phyloP scores from a whole-genome alignment of 2,329 filamentous ascomycete species.

The Venturia effusa region DNA sequence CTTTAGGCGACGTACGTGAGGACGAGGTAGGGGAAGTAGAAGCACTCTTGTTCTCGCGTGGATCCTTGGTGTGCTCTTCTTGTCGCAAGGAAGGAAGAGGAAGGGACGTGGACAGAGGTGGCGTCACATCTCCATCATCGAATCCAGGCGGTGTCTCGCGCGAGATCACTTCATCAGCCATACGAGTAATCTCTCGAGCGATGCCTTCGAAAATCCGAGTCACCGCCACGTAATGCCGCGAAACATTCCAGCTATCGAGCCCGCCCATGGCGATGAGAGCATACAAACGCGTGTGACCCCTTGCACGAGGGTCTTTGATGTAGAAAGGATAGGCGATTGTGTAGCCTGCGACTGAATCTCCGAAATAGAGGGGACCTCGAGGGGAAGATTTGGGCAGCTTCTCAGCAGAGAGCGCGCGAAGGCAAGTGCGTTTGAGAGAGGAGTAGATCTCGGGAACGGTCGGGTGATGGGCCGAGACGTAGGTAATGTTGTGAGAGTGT shows the following conservation, averaged over 20 bases:
- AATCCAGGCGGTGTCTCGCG: conserved; percentile 22
- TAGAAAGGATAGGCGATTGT: conserved; percentile 51
- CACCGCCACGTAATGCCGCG: conserved; percentile 28
- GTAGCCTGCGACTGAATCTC: conserved; percentile 44
- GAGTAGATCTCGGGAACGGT: conserved; percentile 43
- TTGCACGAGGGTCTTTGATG: conserved; percentile 45
- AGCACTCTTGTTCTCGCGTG: conserved; percentile 4
- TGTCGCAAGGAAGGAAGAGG: neutral
- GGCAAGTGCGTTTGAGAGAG: conserved; percentile 44
- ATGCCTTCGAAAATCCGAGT: conserved; percentile 40
- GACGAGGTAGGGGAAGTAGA: conserved; percentile 15
- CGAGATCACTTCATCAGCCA: conserved; percentile 28
- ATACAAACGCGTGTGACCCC: conserved; percentile 45
- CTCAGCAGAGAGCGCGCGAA: conserved; percentile 48
- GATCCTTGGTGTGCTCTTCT: neutral
- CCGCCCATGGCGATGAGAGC: conserved; percentile 46
- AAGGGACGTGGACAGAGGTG: neutral
- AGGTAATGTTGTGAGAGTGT: conserved; percentile 47
- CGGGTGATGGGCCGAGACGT: conserved; percentile 47
- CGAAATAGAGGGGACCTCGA: conserved; percentile 48
- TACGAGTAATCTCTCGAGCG: conserved; percentile 38
- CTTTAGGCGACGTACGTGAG: conserved; percentile 19
- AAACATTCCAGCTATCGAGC: conserved; percentile 42
- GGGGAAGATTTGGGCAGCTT: conserved; percentile 44
- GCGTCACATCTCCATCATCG: neutral